These are phyloP conservation scores for Globisporangium middletonii DNA, from an alignment of 352 stramenopile species.

Conservation along the genomic window DNA sequence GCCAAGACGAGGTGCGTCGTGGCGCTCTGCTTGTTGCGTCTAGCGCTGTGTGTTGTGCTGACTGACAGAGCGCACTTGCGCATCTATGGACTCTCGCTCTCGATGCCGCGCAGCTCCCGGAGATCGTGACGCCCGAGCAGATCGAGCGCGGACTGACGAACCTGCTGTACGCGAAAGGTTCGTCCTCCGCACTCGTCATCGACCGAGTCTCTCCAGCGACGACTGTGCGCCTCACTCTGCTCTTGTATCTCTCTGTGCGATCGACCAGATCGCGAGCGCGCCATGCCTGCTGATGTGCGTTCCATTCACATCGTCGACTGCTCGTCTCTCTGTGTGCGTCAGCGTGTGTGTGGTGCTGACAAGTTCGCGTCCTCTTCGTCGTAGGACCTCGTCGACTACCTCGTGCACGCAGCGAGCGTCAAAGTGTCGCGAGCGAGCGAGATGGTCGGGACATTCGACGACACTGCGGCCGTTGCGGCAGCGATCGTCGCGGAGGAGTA, in stretches of 20 bases:
- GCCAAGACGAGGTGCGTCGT: background rate
- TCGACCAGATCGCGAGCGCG: constrained; percentile 27
- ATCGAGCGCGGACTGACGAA: constrained; percentile 46
- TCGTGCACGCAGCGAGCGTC: constrained; percentile 59
- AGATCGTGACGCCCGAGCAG: constrained; percentile 6
- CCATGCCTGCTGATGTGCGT: constrained; percentile 48
- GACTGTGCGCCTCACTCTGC: background rate
- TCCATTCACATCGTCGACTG: background rate
- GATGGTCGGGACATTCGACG: constrained; percentile 74
- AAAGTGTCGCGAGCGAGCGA: constrained; percentile 55
- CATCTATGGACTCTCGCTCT: background rate
- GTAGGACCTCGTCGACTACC: constrained; percentile 65
- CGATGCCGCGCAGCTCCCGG: background rate
- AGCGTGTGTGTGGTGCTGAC: background rate
- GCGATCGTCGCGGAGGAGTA: constrained; percentile 81
- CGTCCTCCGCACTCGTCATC: background rate
- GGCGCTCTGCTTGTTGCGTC: background rate
- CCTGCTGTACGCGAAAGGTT: constrained; percentile 31
- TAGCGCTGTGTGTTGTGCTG: background rate
- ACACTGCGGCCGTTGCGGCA: constrained; percentile 58
- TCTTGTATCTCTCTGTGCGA: background rate
- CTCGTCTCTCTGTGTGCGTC: background rate
- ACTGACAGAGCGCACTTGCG: too few species aligned
- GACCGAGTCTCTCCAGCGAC: background rate
- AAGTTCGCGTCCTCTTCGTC: constrained; percentile 1